Percentiles rank a stretch among this genome's conserved stretches.
Conservation (phyloP, 805 yeast genomes). For the Myxozyma neglecta region DNA sequence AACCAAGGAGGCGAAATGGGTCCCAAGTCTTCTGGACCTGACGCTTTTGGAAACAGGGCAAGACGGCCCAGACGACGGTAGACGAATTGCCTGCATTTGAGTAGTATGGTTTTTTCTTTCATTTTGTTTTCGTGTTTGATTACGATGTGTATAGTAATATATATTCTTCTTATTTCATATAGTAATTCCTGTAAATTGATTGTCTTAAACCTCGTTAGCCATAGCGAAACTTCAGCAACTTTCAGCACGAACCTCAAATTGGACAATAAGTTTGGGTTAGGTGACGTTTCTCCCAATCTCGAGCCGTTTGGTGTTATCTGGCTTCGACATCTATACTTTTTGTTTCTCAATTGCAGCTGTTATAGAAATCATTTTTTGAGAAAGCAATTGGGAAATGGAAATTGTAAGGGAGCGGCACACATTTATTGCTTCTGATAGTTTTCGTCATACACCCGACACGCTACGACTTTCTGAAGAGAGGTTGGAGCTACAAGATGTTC, state of each 20-base stretch:
- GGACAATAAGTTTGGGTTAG: too few relatives aligned
- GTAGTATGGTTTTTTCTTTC: neutral
- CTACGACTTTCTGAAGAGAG: slow-evolving; percentile 14
- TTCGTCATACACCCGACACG: slow-evolving; percentile 27
- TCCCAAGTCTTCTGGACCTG: slow-evolving; percentile 22
- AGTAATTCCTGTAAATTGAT: too few relatives aligned
- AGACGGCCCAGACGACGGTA: neutral
- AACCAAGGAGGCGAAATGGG: slow-evolving; percentile 56
- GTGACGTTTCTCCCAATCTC: too few relatives aligned
- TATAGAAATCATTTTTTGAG: neutral
- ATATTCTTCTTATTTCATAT: too few relatives aligned
- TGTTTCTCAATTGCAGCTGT: neutral
- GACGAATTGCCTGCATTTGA: neutral
- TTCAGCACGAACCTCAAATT: too few relatives aligned
- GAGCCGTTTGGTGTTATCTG: too few relatives aligned
- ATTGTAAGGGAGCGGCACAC: slow-evolving; percentile 28
- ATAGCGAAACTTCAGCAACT: too few relatives aligned
- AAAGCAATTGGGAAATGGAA: neutral
- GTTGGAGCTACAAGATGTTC: slow-evolving; percentile 15
- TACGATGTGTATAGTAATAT: neutral
- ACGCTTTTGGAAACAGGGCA: neutral
- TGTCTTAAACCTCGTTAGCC: too few relatives aligned
- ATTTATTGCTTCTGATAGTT: slow-evolving; percentile 22
- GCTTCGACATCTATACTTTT: neutral
- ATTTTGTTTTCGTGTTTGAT: neutral